These are phyloP conservation scores for Annulohypoxylon maeteangense DNA, from an alignment of 495 filamentous ascomycete genomes.

Conservation along the genomic window DNA sequence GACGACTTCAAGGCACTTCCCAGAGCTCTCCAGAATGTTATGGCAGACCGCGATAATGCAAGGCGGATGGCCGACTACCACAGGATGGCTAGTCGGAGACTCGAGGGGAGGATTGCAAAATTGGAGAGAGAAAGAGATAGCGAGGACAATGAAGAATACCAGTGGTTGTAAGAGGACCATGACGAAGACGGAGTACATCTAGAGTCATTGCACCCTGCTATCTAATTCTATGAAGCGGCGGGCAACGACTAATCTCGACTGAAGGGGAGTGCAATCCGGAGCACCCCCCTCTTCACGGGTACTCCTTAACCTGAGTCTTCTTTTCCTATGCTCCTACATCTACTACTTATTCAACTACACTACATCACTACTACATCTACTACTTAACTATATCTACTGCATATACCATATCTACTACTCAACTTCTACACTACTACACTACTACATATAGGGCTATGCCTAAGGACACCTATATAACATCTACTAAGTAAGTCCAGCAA, in stretches of 20 bases:
- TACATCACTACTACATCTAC: neutral
- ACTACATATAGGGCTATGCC: neutral
- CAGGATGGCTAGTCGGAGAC: neutral
- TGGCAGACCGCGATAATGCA: constrained; percentile 27
- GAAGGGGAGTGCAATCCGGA: constrained; percentile 2
- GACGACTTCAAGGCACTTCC: constrained; percentile 22
- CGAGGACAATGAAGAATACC: constrained; percentile 27
- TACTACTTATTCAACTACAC: neutral
- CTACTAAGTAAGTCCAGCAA: neutral
- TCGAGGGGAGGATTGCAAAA: constrained; percentile 16
- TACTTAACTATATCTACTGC: neutral
- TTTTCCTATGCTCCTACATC: neutral
- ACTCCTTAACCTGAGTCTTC: constrained; percentile 7
- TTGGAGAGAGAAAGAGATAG: constrained; percentile 8
- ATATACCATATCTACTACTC: neutral
- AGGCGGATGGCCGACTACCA: constrained; percentile 5
- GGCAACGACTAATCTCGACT: neutral
- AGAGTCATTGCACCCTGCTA: neutral
- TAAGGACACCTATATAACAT: neutral
- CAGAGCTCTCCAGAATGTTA: constrained; percentile 11
- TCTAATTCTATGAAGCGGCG: neutral
- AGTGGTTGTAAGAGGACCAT: constrained; percentile 9
- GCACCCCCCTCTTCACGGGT: neutral
- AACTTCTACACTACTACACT: too few species aligned
- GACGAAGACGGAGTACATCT: constrained; percentile 1